These are phyloP conservation scores for Eucalyptus globulus DNA, from an alignment of 345 rosid species.

Conservation along the genomic window DNA sequence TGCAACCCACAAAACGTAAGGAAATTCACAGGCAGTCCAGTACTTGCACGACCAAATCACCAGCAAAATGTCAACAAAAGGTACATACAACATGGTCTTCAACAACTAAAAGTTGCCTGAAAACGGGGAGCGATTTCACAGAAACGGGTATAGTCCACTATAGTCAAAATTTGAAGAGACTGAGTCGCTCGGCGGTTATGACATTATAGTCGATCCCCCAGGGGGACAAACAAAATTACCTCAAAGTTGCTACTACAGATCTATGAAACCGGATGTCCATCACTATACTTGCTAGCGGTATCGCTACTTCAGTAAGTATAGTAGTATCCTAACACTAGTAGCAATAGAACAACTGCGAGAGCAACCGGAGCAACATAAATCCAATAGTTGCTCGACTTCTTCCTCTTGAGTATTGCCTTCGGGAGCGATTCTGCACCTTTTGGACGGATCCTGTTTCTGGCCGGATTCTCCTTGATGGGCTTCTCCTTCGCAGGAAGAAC, in stretches of 20 bases:
- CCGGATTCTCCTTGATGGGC: neutral
- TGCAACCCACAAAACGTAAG: neutral
- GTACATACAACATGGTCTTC: neutral
- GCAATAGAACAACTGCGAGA: neutral
- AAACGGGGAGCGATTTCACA: neutral
- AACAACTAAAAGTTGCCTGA: neutral
- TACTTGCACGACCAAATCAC: neutral
- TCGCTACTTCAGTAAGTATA: neutral
- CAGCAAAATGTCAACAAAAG: neutral
- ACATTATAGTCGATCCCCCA: neutral
- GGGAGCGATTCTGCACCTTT: constrained; percentile 54
- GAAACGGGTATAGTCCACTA: neutral
- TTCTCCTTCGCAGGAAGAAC: constrained; percentile 19
- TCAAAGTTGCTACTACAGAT: neutral
- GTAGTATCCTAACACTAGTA: neutral
- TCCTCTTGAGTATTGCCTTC: constrained; percentile 63
- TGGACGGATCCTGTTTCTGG: constrained; percentile 20
- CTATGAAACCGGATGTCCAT: neutral
- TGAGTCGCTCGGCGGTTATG: neutral
- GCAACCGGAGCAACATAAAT: neutral
- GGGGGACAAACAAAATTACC: neutral
- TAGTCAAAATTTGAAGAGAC: neutral
- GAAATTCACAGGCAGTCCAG: neutral
- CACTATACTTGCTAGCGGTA: neutral
- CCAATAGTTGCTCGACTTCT: constrained; percentile 67